These are phyloP conservation scores for sweet orange (Citrus sinensis) DNA, from an alignment of 345 rosid species.

Conservation along the genomic window DVS_A1.0 CM039167.1:5709501-5710000, in stretches of 20 bases:
- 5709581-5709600: no score
- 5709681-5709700: background rate
- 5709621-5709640: background rate
- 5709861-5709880: conserved; percentile 36
- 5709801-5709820: conserved; percentile 31
- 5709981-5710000: background rate
- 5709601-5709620: background rate
- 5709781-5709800: conserved; percentile 23
- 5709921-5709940: conserved; percentile 16
- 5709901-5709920: conserved; percentile 25
- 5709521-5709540: background rate
- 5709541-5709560: background rate
- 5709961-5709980: conserved; percentile 10
- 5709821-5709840: conserved; percentile 34
- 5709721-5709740: background rate
- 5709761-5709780: conserved; percentile 7
- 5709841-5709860: conserved; percentile 37
- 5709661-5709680: background rate
- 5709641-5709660: background rate
- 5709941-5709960: conserved; percentile 13
- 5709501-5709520: background rate
- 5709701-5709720: background rate
- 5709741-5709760: background rate
- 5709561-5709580: background rate
- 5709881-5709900: conserved; percentile 32